Percentiles rank a stretch among this genome's conserved stretches.
These are phyloP conservation scores for Paramecium primaurelia DNA, from an alignment of 73 alveolate genomes.

Conservation along the genomic window DNA sequence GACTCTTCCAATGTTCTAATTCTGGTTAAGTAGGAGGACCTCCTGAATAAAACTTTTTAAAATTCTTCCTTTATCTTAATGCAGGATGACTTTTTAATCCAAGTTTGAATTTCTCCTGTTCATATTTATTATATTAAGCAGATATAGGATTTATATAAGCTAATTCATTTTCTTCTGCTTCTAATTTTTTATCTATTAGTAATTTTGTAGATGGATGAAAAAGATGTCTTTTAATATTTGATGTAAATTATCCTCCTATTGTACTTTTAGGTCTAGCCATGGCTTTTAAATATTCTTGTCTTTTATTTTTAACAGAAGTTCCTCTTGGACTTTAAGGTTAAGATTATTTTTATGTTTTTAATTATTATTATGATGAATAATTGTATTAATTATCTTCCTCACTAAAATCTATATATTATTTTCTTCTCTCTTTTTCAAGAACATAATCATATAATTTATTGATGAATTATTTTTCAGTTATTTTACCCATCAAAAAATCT, in stretches of 20 bases:
- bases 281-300: neutral
- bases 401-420: neutral
- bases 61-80: neutral
- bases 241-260: neutral
- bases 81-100: conserved; percentile 50
- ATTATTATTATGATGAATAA: neutral
- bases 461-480: neutral
- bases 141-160: neutral
- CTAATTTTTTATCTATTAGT: conserved; percentile 5
- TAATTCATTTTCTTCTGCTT: conserved; percentile 15
- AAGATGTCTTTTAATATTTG: conserved; percentile 9
- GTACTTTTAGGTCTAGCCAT: conserved; percentile 43
- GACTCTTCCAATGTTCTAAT: neutral
- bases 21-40: conserved; percentile 28
- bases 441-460: conserved; percentile 5
- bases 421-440: conserved; percentile 21
- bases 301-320: neutral
- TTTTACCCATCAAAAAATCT: neutral
- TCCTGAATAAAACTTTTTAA: conserved; percentile 55
- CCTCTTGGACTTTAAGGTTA: neutral
- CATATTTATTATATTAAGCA: conserved; percentile 4
- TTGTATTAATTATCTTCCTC: neutral
- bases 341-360: neutral
- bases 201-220: conserved; percentile 56
- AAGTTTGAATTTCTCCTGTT: conserved; percentile 32